A percentile compares a stretch with the other conserved stretches of the same genome.
These are phyloP conservation scores for Juncus inflexus DNA, from an alignment of 176 grass and related monocot genomes.

Conservation along the genomic window DNA sequence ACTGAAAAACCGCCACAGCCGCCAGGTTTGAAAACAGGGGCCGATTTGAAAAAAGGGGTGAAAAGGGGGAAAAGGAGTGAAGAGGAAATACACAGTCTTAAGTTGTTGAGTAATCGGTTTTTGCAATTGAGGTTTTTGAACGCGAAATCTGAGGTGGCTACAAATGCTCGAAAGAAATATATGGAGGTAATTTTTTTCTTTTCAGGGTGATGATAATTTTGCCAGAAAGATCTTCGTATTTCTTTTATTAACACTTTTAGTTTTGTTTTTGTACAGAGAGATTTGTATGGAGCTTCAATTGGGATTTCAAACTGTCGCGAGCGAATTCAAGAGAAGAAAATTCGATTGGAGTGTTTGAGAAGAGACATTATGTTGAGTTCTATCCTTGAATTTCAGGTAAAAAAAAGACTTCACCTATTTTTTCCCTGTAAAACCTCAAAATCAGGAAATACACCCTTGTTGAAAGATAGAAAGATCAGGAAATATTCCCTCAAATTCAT, in stretches of 20 bases:
- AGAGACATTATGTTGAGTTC: constrained; percentile 39
- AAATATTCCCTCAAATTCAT: too few species aligned
- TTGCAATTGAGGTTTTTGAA: constrained; percentile 69
- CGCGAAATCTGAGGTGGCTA: constrained; percentile 32
- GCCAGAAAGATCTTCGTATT: too few species aligned
- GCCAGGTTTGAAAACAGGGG: constrained; percentile 27
- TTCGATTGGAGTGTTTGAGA: constrained; percentile 36
- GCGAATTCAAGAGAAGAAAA: constrained; percentile 46
- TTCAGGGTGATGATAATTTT: too few species aligned
- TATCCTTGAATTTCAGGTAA: constrained; percentile 56
- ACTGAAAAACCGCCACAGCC: constrained; percentile 59
- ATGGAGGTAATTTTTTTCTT: constrained; percentile 42
- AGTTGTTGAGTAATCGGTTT: constrained; percentile 57
- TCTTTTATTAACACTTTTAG: neutral
- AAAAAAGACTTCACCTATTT: neutral
- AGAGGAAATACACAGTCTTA: constrained; percentile 65
- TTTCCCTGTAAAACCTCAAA: neutral
- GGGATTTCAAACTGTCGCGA: constrained; percentile 30
- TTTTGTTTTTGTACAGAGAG: constrained; percentile 44
- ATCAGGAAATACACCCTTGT: neutral
- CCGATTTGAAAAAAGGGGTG: constrained; percentile 43
- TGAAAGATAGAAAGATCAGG: neutral
- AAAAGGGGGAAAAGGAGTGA: constrained; percentile 47
- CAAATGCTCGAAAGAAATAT: constrained; percentile 34
- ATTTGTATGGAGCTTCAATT: constrained; percentile 38